These are phyloP conservation scores for Trichosporon sp. DNA, from an alignment of 1,284 basidiomycete species.

Conservation along the genomic window DNA sequence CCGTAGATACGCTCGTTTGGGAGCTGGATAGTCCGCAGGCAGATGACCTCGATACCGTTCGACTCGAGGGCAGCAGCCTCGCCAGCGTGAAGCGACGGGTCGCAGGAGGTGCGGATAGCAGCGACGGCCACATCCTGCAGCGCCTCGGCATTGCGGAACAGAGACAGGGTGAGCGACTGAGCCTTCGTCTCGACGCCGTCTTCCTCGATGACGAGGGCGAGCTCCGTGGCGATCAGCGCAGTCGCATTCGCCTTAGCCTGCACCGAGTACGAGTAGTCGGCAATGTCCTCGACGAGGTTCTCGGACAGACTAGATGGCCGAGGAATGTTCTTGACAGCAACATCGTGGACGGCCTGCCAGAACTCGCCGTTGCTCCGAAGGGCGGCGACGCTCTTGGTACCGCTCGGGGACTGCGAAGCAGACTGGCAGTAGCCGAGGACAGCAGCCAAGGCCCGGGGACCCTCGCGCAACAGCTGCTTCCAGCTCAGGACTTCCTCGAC, in stretches of 20 bases:
- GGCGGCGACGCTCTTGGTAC: constrained; percentile 21
- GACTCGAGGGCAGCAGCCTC: constrained; percentile 24
- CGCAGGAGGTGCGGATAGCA: constrained; percentile 34
- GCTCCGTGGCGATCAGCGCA: constrained; percentile 33
- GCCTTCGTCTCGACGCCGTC: constrained; percentile 34
- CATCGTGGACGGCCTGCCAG: constrained; percentile 38
- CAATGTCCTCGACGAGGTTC: constrained; percentile 35
- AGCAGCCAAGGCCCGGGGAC: constrained; percentile 69
- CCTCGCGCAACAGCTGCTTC: constrained; percentile 64
- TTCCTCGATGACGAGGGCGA: constrained; percentile 26
- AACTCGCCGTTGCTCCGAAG: constrained; percentile 30
- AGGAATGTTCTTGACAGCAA: constrained; percentile 34
- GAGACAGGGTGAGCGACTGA: constrained; percentile 29
- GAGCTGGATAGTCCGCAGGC: constrained; percentile 60
- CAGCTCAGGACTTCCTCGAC: constrained; percentile 60
- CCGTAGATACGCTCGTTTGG: constrained; percentile 71
- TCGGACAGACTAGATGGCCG: constrained; percentile 38
- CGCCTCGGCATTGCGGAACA: constrained; percentile 42
- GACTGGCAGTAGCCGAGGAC: constrained; percentile 73
- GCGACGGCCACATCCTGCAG: constrained; percentile 33
- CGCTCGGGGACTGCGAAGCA: constrained; percentile 49
- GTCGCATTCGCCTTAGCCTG: constrained; percentile 44
- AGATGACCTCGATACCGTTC: constrained; percentile 40
- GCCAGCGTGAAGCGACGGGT: constrained; percentile 39
- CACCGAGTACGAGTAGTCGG: constrained; percentile 60